A percentile compares a stretch with the other conserved stretches of the same genome.
Evolutionary conservation across 306 rosid species (phyloP).

Genomic region (Citrullus mucosospermus): DNA sequence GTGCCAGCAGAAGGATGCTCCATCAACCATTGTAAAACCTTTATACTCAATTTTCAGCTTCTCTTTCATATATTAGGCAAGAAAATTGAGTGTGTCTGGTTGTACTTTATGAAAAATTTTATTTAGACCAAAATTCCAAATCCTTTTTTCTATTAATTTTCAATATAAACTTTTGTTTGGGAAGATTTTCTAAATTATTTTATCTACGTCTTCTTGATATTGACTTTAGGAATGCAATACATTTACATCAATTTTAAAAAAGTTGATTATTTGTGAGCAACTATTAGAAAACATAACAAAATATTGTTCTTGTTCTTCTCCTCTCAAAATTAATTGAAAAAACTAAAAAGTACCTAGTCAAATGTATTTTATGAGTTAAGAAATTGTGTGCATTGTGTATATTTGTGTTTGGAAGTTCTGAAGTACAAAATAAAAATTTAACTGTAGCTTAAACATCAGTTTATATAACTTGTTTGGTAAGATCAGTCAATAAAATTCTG

Average conservation of each 20-base stretch:
- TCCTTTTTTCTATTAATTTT: background rate
- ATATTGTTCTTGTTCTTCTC: background rate
- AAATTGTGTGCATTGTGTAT: background rate
- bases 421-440: background rate
- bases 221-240: background rate
- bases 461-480: background rate
- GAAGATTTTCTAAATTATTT: background rate
- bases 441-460: background rate
- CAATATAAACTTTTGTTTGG: background rate
- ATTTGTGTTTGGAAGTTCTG: background rate
- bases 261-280: background rate
- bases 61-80: background rate
- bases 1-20: constrained; percentile 96
- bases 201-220: background rate
- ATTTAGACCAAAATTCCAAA: too few relatives aligned
- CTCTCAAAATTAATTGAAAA: background rate
- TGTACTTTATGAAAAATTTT: background rate
- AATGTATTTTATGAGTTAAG: background rate
- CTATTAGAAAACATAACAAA: background rate
- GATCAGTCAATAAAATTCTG: background rate
- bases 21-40: constrained; percentile 50
- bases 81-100: background rate
- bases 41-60: constrained; percentile 1
- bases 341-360: background rate
- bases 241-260: background rate